Base-by-base conservation (phyloP, 2,329 filamentous ascomycete genomes). In the Taxawa tesnikishii region DNA sequence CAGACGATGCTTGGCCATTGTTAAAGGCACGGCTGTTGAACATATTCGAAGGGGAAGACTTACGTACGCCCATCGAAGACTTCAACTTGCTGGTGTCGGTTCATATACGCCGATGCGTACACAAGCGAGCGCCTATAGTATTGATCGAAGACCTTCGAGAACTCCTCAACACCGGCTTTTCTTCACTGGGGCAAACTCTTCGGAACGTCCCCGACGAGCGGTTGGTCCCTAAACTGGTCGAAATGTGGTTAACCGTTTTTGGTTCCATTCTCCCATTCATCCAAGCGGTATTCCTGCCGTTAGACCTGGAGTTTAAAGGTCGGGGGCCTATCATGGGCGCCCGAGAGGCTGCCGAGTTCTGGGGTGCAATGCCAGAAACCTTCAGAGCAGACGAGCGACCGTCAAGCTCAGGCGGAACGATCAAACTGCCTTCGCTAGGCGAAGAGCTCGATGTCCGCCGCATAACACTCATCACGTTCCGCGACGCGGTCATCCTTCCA, bases 201-300 rank as follows among this genome's bases (percentile, higher is more conserved):
- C 73, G 78, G 30, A 73, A 74, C 28, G 76, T 84, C 1, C 70
- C 83, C 0, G 88, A 96, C 48, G 87, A 94, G 38, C 73, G 79
- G 19, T 70, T 96, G n/a, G 84, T 96, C 14, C 83, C 84, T 0
- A 76, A 84, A 34, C 66, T 98, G 1, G 88, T 94, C 3, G 84
- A 94, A 51, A 76, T 94, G 50, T 98, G 90, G 90, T 73, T 92
- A 37, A 77, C 90, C 28, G 87, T 90, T 0, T 94, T 94, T 48
- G 88, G 84, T 3, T 81, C 74, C 5, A 83, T 96, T 23, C 60
- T 96, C 4, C 90, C 90, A 0, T 96, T 94, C 50, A 77, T 98
- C 46, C 88, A 96, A 60, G 85, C 88, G 1, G 87, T 94, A 1
- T 94, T 98, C 50, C 63, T 98, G 2, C 90, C 87, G 0, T 62